phyloP scores from a whole-genome alignment of 2,329 filamentous ascomycete genomes.

The Aotearoamyces nothofagi region DNA sequence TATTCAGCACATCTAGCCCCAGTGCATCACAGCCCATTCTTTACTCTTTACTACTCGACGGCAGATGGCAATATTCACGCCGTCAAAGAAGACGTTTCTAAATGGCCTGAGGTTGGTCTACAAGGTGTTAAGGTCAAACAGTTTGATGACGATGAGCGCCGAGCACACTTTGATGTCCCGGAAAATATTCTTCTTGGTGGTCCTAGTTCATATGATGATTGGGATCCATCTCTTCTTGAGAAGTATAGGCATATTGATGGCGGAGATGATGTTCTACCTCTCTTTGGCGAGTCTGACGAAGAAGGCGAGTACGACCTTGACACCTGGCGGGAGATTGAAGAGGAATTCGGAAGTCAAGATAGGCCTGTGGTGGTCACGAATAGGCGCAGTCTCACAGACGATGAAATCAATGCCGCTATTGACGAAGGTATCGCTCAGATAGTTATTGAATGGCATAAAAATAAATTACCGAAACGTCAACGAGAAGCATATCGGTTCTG shows the following conservation, averaged over 20 bases:
- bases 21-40: conserved; percentile 16
- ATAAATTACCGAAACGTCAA: conserved; percentile 38
- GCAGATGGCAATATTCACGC: conserved; percentile 9
- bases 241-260: conserved; percentile 25
- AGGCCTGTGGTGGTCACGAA: conserved; percentile 17
- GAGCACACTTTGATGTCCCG: conserved; percentile 7
- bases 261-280: conserved; percentile 28
- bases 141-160: conserved; percentile 1
- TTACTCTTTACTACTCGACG: conserved; percentile 16
- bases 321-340: conserved; percentile 45
- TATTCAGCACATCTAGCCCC: conserved; percentile 13
- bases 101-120: conserved; percentile 17
- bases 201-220: conserved; percentile 6
- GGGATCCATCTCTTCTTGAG: conserved; percentile 17
- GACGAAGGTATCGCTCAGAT: conserved; percentile 35
- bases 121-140: background rate
- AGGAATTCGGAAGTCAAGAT: conserved; percentile 25
- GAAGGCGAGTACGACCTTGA: conserved; percentile 39
- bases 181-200: conserved; percentile 3
- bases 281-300: conserved; percentile 38
- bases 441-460: conserved; percentile 38
- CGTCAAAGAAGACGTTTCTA: conserved; percentile 12
- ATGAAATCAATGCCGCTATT: conserved; percentile 36
- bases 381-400: conserved; percentile 22
- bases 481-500: conserved; percentile 45